These are phyloP conservation scores for Ogataea zsoltii DNA, from an alignment of 805 yeast genomes.

Conservation along the genomic window DNA sequence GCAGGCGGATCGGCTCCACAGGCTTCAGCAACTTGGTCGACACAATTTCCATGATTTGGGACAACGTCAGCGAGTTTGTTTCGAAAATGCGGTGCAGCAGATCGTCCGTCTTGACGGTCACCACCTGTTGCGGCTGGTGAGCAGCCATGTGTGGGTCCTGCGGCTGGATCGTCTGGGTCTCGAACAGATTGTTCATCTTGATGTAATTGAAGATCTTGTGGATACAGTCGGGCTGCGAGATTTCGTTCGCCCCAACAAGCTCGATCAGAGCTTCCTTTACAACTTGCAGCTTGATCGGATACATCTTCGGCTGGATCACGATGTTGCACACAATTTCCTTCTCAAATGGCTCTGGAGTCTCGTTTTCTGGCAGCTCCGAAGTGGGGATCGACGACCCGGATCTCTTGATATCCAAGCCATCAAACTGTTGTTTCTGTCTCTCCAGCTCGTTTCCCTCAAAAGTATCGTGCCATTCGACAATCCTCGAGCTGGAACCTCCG, in stretches of 20 bases:
- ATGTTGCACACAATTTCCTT: constrained; percentile 66
- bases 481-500: constrained; percentile 38
- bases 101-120: constrained; percentile 43
- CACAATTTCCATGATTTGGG: constrained; percentile 69
- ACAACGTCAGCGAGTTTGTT: constrained; percentile 59
- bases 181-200: constrained; percentile 38
- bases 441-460: constrained; percentile 33
- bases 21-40: constrained; percentile 71
- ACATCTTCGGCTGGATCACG: constrained; percentile 78
- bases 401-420: constrained; percentile 86
- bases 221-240: constrained; percentile 81
- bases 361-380: constrained; percentile 25
- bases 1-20: constrained; percentile 74
- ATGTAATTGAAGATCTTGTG: constrained; percentile 38
- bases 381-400: constrained; percentile 50
- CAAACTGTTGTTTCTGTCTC: constrained; percentile 54
- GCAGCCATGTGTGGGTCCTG: constrained; percentile 22
- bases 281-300: constrained; percentile 64
- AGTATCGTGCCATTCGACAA: constrained; percentile 91
- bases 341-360: constrained; percentile 25
- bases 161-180: constrained; percentile 28
- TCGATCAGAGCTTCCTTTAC: constrained; percentile 62
- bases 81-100: constrained; percentile 46
- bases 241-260: constrained; percentile 73
- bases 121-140: constrained; percentile 25